These are phyloP conservation scores for Exophiala oligosperma DNA, from an alignment of 2,329 filamentous ascomycete species.

Conservation along the genomic window DNA sequence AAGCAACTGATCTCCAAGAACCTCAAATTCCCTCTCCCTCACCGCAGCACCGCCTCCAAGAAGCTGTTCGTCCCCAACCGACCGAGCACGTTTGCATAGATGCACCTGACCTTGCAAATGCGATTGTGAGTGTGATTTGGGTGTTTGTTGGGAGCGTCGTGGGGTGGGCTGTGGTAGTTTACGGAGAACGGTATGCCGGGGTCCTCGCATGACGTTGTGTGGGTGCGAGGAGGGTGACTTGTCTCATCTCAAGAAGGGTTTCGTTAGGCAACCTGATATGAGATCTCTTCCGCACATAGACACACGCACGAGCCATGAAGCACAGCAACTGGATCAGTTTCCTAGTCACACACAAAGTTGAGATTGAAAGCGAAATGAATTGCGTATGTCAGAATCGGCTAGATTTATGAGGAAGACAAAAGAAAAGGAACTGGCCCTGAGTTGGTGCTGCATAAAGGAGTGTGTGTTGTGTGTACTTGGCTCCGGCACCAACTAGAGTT, in stretches of 20 bases:
- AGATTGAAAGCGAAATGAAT: too few species aligned
- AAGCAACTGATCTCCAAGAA: conserved; percentile 94
- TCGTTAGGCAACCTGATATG: too few species aligned
- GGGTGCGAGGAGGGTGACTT: too few species aligned
- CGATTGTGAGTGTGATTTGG: neutral
- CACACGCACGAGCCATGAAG: too few species aligned
- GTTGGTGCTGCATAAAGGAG: neutral
- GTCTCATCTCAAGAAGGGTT: too few species aligned
- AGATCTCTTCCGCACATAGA: too few species aligned
- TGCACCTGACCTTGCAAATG: conserved; percentile 30
- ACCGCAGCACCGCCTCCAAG: conserved; percentile 84
- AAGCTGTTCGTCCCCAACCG: conserved; percentile 92
- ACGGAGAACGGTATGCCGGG: too few species aligned
- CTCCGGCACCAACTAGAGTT: neutral
- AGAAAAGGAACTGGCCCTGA: neutral
- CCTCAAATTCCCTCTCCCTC: conserved; percentile 97
- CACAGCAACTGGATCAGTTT: too few species aligned
- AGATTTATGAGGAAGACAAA: too few species aligned
- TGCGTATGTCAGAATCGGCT: too few species aligned
- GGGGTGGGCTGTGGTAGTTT: neutral
- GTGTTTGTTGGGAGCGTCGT: neutral
- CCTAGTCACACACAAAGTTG: too few species aligned
- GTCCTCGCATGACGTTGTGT: too few species aligned
- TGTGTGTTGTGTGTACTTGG: neutral
- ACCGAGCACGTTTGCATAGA: conserved; percentile 97